Base-by-base conservation (phyloP, 179 eudicot genomes). In the Vitellaria paradoxa region DNA sequence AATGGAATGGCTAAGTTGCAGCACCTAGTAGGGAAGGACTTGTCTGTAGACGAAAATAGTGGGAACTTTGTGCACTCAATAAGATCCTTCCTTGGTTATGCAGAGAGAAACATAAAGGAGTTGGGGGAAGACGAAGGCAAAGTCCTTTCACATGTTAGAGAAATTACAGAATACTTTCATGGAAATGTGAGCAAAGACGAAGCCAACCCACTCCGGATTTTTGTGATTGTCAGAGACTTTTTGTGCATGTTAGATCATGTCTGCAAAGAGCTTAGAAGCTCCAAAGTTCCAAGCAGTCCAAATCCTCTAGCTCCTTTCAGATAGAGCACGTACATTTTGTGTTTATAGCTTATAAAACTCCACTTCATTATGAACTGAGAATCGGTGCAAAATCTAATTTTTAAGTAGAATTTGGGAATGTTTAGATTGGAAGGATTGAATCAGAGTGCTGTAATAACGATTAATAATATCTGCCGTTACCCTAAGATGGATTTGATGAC, bases 161-260 rank as follows among this genome's bases (percentile, higher is more conserved):
- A 96, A 70, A 87, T 93, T 55, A 89, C 92, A 18, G 92, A 91
- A 64, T 94, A 96, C 78, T 96, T 90, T 68, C 99, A 96, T 75
- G 99, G 99, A 9, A 85, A 91, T 80, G 88, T 93, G 83, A 87
- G 96, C 78, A 94, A 89, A 83, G 96, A 91, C 21, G 95, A 93
- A 76, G 82, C 83, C 6, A 93, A 92, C 78, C 94, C 88, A 0
- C 92, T 93, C 65, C 74, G 91, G 62, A 93, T 93, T 66, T 93
- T 92, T 50, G 93, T 93, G 69, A 91, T 90, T 56, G 97, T 93
- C n/a, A 88, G 99, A 67, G 99, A 96, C 83, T 93, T 96, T 79
- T 78, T 96, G 75, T 89, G 89, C 52, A 89, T 90, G 98, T 78
- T 96, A 73, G 98, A 93, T 80, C 88, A 89, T 86, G 97, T 96